Conservation (phyloP, 805 yeast species). For the Cephaloascus albidus region DNA sequence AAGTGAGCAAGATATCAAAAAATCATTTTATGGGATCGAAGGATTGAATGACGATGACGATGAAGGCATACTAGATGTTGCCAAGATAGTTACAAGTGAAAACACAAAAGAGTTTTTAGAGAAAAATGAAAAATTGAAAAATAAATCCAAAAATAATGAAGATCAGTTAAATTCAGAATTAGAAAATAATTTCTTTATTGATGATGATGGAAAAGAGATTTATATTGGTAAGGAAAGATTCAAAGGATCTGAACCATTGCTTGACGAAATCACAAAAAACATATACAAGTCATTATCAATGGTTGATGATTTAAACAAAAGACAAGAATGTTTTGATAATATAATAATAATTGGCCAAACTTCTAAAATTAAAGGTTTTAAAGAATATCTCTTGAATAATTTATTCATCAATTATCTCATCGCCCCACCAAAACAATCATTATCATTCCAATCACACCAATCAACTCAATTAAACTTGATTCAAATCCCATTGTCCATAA, state of each 20-base stretch:
- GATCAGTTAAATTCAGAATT: conserved; percentile 49
- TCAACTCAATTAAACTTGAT: conserved; percentile 12
- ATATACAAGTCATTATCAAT: conserved; percentile 43
- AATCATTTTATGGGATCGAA: conserved; percentile 52
- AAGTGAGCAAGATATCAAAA: conserved; percentile 53
- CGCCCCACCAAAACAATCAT: conserved; percentile 15
- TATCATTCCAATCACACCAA: conserved; percentile 14
- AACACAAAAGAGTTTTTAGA: conserved; percentile 64
- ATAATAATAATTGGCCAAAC: conserved; percentile 76
- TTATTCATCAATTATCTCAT: conserved; percentile 49
- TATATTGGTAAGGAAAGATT: conserved; percentile 86
- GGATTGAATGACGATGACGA: conserved; percentile 36
- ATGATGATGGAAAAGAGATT: conserved; percentile 45
- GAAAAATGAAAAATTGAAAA: conserved; percentile 27
- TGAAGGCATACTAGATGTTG: conserved; percentile 79
- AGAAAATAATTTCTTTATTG: conserved; percentile 65
- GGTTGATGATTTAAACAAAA: conserved; percentile 58
- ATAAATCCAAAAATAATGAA: conserved; percentile 11
- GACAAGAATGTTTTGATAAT: conserved; percentile 82
- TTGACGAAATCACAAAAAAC: conserved; percentile 42
- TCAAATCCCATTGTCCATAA: conserved; percentile 78
- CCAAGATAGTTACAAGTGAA: conserved; percentile 77
- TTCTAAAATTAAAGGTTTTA: conserved; percentile 63
- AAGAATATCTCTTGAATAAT: conserved; percentile 54
- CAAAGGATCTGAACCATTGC: conserved; percentile 60